Percentiles rank a stretch among this genome's conserved stretches.
Conservation (phyloP, 495 filamentous ascomycete species). For the Talaromyces adpressus region DNA sequence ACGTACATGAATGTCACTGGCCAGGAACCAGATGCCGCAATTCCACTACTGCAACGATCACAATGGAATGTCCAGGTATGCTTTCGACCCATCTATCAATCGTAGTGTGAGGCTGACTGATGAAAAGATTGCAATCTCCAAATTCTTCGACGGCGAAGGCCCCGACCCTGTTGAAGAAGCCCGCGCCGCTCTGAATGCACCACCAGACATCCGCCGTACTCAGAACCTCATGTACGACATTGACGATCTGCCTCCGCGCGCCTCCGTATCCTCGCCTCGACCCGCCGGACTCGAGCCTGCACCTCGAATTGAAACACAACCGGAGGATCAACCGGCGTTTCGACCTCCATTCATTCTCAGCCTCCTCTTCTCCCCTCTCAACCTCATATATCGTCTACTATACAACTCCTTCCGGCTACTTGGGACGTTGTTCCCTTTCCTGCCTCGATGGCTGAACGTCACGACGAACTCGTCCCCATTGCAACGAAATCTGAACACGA, state of each 20-base stretch:
- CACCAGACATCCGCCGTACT: constrained; percentile 47
- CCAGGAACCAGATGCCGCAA: constrained; percentile 68
- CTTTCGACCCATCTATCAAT: neutral
- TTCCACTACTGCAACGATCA: constrained; percentile 73
- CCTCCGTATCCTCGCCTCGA: constrained; percentile 14
- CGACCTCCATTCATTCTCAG: constrained; percentile 68
- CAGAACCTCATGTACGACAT: constrained; percentile 55
- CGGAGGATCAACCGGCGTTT: constrained; percentile 53
- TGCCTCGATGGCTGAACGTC: constrained; percentile 61
- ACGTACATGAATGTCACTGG: constrained; percentile 86
- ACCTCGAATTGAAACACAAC: constrained; percentile 73
- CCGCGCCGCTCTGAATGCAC: constrained; percentile 48
- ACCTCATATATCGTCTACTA: constrained; percentile 62
- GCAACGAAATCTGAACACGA: constrained; percentile 52
- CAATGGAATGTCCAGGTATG: constrained; percentile 94
- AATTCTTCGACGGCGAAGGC: constrained; percentile 95
- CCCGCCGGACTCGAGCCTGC: constrained; percentile 41
- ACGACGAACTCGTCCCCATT: constrained; percentile 41
- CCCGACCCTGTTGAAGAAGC: constrained; percentile 76
- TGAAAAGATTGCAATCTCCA: constrained; percentile 79
- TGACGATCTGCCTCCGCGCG: constrained; percentile 38
- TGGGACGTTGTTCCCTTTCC: constrained; percentile 69
- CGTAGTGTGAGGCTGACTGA: neutral
- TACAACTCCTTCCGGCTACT: constrained; percentile 57
- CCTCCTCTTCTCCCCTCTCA: constrained; percentile 76